A percentile compares a stretch with the other conserved stretches of the same genome.
Conservation (phyloP, 2,329 filamentous ascomycete genomes). For the Botrytis fragariae region DNA sequence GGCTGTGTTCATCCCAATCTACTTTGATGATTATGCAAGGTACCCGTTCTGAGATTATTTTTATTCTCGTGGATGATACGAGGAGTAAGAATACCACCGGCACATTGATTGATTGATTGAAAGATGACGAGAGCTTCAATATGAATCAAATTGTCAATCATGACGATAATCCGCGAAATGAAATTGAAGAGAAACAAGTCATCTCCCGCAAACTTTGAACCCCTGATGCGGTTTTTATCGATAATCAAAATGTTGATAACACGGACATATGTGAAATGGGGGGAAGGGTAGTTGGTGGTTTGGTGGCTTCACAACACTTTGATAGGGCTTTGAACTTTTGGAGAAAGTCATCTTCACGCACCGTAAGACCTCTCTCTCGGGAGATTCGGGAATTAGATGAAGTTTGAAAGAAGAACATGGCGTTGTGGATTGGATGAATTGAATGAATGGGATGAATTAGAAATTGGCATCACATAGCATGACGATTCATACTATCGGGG, state of each 20-base stretch:
- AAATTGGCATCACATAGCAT: not conserved
- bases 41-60: not conserved
- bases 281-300: not conserved
- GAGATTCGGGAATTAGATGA: not conserved
- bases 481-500: not conserved
- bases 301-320: not conserved
- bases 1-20: not conserved
- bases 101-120: not conserved
- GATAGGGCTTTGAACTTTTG: not conserved
- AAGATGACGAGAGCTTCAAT: not conserved
- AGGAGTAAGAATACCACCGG: not conserved
- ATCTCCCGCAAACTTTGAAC: not conserved
- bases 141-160: not conserved
- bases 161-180: not conserved
- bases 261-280: not conserved
- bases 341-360: not conserved
- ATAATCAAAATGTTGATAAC: constrained; percentile 7
- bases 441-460: not conserved
- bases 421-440: not conserved
- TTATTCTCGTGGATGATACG: constrained; percentile 4
- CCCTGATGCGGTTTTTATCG: constrained; percentile 1
- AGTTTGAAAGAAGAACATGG: not conserved
- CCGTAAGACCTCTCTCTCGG: not conserved
- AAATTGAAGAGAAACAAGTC: constrained; percentile 7
- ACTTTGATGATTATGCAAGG: not conserved